phyloP scores from a whole-genome alignment of 2,329 filamentous ascomycete species.

The Lachnellula arida region DNA sequence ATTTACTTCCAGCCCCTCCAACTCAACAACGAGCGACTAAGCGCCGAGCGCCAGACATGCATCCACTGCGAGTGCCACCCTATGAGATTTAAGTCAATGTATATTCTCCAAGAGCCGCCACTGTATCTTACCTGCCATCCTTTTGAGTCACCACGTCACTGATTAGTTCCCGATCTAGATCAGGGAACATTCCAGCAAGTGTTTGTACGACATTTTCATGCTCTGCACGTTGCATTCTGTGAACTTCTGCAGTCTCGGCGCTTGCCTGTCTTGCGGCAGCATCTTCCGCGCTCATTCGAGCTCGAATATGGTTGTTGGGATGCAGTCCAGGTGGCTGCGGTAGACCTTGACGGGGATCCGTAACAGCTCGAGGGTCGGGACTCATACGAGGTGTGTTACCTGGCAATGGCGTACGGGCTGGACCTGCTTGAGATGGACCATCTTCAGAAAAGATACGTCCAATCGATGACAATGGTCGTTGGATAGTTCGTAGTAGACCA shows the following conservation, averaged over 20 bases:
- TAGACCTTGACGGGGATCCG: constrained; percentile 21
- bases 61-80: constrained; percentile 80
- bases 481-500: constrained; percentile 83
- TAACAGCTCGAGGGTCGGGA: constrained; percentile 26
- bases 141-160: constrained; percentile 96
- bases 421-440: constrained; percentile 26
- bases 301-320: constrained; percentile 16
- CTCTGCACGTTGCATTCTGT: constrained; percentile 76
- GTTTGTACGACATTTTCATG: constrained; percentile 92
- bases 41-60: constrained; percentile 66
- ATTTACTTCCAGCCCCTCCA: constrained; percentile 1
- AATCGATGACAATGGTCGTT: constrained; percentile 84
- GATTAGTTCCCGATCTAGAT: constrained; percentile 89
- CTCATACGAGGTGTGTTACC: constrained; percentile 37
- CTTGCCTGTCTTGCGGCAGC: constrained; percentile 86
- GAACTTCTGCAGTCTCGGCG: constrained; percentile 82
- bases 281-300: constrained; percentile 67
- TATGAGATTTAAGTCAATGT: constrained; percentile 35
- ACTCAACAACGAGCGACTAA: constrained; percentile 9
- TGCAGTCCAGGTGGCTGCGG: constrained; percentile 18
- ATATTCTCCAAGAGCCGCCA: not conserved
- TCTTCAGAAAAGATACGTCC: constrained; percentile 90
- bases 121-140: constrained; percentile 71
- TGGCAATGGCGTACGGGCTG: constrained; percentile 42
- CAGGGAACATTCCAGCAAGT: constrained; percentile 92